These are phyloP conservation scores for Pichia thaimueangensis DNA, from an alignment of 805 yeast species.

Conservation along the genomic window DNA sequence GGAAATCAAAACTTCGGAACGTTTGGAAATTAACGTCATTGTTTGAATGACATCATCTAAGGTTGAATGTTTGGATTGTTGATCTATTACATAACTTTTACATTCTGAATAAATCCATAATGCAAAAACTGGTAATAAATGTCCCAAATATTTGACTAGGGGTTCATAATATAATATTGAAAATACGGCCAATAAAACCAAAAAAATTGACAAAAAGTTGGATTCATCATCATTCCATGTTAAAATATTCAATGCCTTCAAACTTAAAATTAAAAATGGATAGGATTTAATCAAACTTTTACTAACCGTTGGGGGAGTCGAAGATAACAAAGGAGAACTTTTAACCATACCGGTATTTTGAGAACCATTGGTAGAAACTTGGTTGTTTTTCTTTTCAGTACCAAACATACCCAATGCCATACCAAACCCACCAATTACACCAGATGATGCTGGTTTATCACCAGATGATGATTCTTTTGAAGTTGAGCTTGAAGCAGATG, in stretches of 20 bases:
- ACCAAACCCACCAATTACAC: conserved; percentile 6
- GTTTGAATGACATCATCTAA: conserved; percentile 80
- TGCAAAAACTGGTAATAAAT: conserved; percentile 57
- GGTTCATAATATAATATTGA: conserved; percentile 71
- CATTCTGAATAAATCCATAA: conserved; percentile 55
- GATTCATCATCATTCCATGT: conserved; percentile 93
- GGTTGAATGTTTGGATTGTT: conserved; percentile 65
- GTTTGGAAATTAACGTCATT: conserved; percentile 65
- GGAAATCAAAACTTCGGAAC: conserved; percentile 67
- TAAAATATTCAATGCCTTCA: conserved; percentile 59
- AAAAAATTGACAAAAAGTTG: conserved; percentile 49
- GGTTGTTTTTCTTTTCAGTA: neutral
- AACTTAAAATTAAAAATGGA: conserved; percentile 73
- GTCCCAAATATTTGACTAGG: conserved; percentile 78
- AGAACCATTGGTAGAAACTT: neutral
- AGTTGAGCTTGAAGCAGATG: conserved; percentile 6
- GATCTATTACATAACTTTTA: conserved; percentile 49
- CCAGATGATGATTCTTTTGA: neutral
- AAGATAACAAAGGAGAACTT: conserved; percentile 75
- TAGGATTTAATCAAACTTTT: conserved; percentile 76
- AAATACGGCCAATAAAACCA: conserved; percentile 47
- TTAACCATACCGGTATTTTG: conserved; percentile 28
- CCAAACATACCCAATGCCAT: conserved; percentile 3
- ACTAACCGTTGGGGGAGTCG: conserved; percentile 89
- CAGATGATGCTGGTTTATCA: neutral